phyloP scores from a whole-genome alignment of 371 early-diverging fungal species.

The Rhizopus sp. region DNA sequence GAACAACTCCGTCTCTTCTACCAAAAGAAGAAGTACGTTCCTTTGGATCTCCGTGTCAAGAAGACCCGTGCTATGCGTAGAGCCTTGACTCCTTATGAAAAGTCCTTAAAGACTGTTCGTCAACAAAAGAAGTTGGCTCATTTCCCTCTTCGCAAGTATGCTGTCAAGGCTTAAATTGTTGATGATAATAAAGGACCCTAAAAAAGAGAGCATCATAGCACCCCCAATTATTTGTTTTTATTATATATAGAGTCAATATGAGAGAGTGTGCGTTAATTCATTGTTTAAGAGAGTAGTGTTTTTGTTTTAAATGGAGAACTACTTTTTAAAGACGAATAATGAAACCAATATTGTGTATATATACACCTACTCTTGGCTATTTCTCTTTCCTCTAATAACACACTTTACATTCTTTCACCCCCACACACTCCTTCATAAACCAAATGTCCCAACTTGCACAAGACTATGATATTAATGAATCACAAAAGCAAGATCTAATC shows the following conservation, averaged over 20 bases:
- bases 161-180: slow-evolving; percentile 77
- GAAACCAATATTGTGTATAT: neutral
- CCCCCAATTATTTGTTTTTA: neutral
- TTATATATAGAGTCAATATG: neutral
- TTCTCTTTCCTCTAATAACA: neutral
- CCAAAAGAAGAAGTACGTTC: slow-evolving; percentile 89
- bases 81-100: slow-evolving; percentile 82
- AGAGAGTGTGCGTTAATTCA: neutral
- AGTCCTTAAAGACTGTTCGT: slow-evolving; percentile 70
- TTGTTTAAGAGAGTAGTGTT: neutral
- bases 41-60: slow-evolving; percentile 94
- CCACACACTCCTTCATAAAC: slow-evolving; percentile 12
- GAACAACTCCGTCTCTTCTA: slow-evolving; percentile 82
- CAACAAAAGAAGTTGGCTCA: slow-evolving; percentile 82
- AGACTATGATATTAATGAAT: slow-evolving; percentile 8
- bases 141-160: slow-evolving; percentile 88
- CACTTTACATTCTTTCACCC: slow-evolving; percentile 10
- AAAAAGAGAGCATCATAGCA: too few relatives aligned
- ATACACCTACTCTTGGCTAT: too few relatives aligned
- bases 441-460: neutral
- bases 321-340: neutral
- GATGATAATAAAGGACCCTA: too few relatives aligned
- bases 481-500: slow-evolving; percentile 15
- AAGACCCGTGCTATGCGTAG: slow-evolving; percentile 98
- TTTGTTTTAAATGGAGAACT: neutral